Base-by-base conservation (phyloP, 2,329 filamentous ascomycete species). In the Epicoccum nigrum region DNA sequence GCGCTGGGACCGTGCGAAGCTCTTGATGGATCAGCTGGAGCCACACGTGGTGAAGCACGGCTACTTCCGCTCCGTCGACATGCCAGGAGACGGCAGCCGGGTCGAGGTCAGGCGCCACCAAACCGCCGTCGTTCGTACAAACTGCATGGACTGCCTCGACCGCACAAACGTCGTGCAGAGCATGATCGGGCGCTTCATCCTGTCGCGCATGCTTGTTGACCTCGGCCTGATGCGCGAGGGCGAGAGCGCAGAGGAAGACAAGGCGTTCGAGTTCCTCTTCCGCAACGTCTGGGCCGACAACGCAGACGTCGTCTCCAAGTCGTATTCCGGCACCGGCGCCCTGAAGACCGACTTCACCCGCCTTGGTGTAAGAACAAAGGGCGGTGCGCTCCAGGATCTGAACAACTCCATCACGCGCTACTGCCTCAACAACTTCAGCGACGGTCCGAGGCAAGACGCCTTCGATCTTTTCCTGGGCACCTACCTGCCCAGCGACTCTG, bases 101-200 rank as follows among this genome's bases (percentile, higher is more conserved):
- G 81, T 97, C 11, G 93, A 97, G 64, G 84, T 91, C 27, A 86
- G 92, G 58, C 87, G 84, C 55, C 82, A 85, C 58, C 94, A 99
- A 79, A 90, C 86, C 1, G 92, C 90, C 55, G 92, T 97, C 13
- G 92, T 99, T 58, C 87, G 94, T 45, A 97, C 94, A 31, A 99
- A 99, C 74, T 99, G 94, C 77, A 99, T 99, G 94, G 94, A 99
- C 75, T 99, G 95, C 62, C 83, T 99, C 12, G 94, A 99, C 74
- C 89, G 94, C 45, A 99, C 94, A 45, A 99, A 99, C 65, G 92
- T 99, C 6, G 91, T 99, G 3, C 94, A 99, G 76, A 96, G 91
- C 73, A 96, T 97, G 89, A 84, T 99, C 51, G 94, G 90, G 8
- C 88, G 93, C 43, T 92, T 87, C 83, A 89, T 90, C 12, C 79